Evolutionary conservation across 768 basidiomycete species (phyloP).

Genomic region (Gautieria morchelliformis): DNA sequence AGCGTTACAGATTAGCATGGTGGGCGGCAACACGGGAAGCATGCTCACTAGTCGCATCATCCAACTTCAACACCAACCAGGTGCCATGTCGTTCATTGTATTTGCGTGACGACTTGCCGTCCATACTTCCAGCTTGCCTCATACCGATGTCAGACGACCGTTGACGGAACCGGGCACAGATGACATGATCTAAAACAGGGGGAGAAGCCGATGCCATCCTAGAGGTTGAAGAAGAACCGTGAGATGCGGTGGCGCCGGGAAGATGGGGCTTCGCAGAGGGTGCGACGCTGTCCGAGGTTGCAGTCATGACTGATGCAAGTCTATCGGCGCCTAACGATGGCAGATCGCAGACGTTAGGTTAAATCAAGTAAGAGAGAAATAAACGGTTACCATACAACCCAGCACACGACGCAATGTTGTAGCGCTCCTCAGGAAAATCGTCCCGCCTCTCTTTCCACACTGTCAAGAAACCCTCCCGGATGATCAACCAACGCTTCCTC

Average conservation of each 20-base stretch:
- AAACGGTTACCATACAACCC: slow-evolving; percentile 1
- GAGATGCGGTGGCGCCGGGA: neutral
- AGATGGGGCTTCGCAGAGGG: neutral
- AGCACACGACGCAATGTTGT: neutral
- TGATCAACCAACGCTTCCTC: slow-evolving; percentile 1
- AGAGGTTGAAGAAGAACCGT: neutral
- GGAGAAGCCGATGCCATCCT: neutral
- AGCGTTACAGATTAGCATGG: neutral
- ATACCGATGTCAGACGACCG: too few relatives aligned
- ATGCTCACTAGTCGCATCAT: neutral
- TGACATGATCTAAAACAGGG: neutral
- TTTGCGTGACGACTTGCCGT: neutral
- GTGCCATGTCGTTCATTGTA: neutral
- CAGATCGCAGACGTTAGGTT: too few relatives aligned
- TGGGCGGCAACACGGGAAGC: neutral
- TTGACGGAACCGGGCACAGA: neutral
- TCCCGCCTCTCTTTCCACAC: neutral
- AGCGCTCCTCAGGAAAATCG: neutral
- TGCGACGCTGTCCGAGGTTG: neutral
- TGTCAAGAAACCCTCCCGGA: neutral
- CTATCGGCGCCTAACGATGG: neutral
- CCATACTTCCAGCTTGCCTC: too few relatives aligned
- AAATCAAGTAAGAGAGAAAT: too few relatives aligned
- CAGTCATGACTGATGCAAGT: neutral
- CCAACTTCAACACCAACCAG: neutral